Conservation (phyloP, 2,329 filamentous ascomycete genomes). For the Ascochyta lentis region DNA sequence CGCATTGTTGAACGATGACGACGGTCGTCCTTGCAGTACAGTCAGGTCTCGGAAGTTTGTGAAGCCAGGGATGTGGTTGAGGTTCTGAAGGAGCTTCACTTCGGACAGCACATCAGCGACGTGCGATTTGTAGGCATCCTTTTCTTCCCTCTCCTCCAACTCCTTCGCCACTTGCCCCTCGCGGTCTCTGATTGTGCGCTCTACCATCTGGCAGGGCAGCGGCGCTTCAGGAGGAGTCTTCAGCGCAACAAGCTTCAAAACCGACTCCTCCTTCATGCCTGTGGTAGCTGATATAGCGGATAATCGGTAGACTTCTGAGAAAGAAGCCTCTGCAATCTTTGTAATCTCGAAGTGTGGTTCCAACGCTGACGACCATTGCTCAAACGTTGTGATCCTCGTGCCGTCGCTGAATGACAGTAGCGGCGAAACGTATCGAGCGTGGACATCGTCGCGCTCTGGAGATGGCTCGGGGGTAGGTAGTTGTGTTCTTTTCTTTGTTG, state of each 20-base stretch:
- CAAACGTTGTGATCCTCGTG: slow-evolving; percentile 43
- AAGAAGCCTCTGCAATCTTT: slow-evolving; percentile 71
- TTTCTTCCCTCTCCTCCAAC: slow-evolving; percentile 44
- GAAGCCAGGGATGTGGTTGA: slow-evolving; percentile 67
- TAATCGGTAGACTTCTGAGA: slow-evolving; percentile 70
- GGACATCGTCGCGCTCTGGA: slow-evolving; percentile 35
- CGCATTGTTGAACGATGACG: slow-evolving; percentile 56
- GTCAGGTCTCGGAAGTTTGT: slow-evolving; percentile 66
- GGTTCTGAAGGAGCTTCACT: slow-evolving; percentile 61
- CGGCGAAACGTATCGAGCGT: slow-evolving; percentile 32
- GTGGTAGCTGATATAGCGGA: slow-evolving; percentile 41
- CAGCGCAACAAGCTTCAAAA: slow-evolving; percentile 55
- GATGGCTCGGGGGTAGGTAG: slow-evolving; percentile 30
- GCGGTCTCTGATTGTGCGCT: slow-evolving; percentile 54
- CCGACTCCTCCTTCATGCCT: slow-evolving; percentile 50
- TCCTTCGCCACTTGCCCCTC: slow-evolving; percentile 48
- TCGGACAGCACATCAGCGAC: slow-evolving; percentile 55
- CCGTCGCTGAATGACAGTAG: slow-evolving; percentile 42
- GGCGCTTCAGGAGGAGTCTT: slow-evolving; percentile 43
- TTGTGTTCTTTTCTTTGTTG: slow-evolving; percentile 17
- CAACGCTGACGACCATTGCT: slow-evolving; percentile 51
- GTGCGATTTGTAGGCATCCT: slow-evolving; percentile 50
- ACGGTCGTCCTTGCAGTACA: slow-evolving; percentile 64
- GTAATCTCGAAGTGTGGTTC: slow-evolving; percentile 57
- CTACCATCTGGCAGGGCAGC: slow-evolving; percentile 42